These are phyloP conservation scores for Tolypocladium sp. DNA, from an alignment of 2,329 filamentous ascomycete genomes.

Conservation along the genomic window DNA sequence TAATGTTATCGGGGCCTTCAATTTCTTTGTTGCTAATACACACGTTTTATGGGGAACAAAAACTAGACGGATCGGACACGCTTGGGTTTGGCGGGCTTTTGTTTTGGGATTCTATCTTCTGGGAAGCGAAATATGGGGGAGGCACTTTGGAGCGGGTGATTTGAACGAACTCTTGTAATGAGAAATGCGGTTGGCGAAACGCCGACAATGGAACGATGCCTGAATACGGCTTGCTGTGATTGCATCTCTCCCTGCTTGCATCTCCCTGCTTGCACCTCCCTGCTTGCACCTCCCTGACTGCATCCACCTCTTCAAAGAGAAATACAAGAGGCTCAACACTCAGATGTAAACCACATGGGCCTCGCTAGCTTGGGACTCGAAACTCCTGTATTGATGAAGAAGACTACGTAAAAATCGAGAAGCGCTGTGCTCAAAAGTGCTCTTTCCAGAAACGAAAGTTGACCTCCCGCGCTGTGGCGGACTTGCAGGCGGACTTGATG, in stretches of 20 bases:
- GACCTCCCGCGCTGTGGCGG: conserved; percentile 66
- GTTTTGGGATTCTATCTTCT: background rate
- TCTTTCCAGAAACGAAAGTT: conserved; percentile 99
- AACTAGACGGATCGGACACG: background rate
- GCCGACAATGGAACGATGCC: too few species aligned
- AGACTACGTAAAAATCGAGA: too few species aligned
- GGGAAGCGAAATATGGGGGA: background rate
- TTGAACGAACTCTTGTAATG: background rate
- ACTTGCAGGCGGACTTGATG: conserved; percentile 73
- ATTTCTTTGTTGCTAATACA: background rate
- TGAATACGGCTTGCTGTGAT: background rate
- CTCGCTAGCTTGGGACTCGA: background rate
- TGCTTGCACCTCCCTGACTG: too few species aligned
- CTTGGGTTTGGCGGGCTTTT: background rate
- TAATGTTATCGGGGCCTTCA: background rate
- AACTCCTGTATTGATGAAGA: background rate
- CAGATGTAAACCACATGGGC: background rate
- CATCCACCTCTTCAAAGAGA: background rate
- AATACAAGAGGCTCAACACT: background rate
- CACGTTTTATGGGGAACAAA: background rate
- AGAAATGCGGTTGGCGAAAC: background rate
- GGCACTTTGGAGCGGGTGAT: background rate
- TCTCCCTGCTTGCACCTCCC: too few species aligned
- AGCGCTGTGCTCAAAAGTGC: conserved; percentile 49
- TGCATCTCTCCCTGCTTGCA: background rate